These are phyloP conservation scores for Biscutella auriculata DNA, from an alignment of 441 rosid genomes.

Conservation along the genomic window DNA sequence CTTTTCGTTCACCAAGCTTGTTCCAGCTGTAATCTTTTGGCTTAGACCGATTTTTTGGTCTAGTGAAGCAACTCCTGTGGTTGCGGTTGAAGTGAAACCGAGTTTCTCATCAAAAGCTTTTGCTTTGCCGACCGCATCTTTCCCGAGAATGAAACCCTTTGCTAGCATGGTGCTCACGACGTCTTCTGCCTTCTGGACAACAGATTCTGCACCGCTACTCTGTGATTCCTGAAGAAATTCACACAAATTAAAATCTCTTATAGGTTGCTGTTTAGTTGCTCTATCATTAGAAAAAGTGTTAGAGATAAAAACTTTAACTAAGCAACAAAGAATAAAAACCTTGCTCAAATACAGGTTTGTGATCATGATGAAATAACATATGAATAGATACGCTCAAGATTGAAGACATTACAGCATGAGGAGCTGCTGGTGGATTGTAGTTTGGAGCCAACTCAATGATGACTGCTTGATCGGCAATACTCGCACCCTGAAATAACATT, in stretches of 20 bases:
- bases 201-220: slow-evolving; percentile 41
- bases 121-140: slow-evolving; percentile 85
- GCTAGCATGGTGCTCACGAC: slow-evolving; percentile 87
- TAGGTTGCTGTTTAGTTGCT: neutral
- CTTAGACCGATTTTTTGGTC: slow-evolving; percentile 56
- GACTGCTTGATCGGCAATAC: slow-evolving; percentile 45
- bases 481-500: slow-evolving; percentile 35
- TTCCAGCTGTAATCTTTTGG: slow-evolving; percentile 47
- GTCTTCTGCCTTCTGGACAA: slow-evolving; percentile 77
- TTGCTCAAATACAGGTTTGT: neutral
- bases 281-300: neutral
- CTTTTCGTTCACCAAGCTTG: slow-evolving; percentile 44
- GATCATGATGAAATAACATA: neutral
- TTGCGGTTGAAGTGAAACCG: slow-evolving; percentile 39
- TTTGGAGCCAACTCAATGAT: slow-evolving; percentile 37
- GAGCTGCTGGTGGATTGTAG: slow-evolving; percentile 28
- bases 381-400: neutral
- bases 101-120: slow-evolving; percentile 45
- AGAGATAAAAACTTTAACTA: neutral
- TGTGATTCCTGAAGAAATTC: slow-evolving; percentile 32
- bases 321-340: neutral
- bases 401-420: slow-evolving; percentile 19
- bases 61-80: slow-evolving; percentile 37
- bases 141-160: slow-evolving; percentile 81
- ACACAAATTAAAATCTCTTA: neutral